phyloP scores from a whole-genome alignment of 2,329 filamentous ascomycete species.

The Plectosphaerella plurivora region DNA sequence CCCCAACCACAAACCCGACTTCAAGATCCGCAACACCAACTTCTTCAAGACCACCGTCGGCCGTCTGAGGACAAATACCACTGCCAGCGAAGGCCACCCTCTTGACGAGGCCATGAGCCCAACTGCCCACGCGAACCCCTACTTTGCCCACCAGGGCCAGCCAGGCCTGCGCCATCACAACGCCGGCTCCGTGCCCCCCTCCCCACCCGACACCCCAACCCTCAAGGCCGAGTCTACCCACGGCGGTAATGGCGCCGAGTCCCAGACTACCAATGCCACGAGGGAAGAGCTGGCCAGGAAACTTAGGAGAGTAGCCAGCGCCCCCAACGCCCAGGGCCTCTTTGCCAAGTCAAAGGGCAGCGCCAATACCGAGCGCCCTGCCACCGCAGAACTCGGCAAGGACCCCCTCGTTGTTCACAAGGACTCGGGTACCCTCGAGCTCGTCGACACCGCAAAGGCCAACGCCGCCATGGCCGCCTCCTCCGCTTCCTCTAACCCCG shows the following conservation, averaged over 20 bases:
- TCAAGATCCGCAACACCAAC: conserved; percentile 74
- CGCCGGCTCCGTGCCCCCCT: conserved; percentile 86
- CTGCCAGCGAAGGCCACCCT: conserved; percentile 87
- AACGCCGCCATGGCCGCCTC: conserved; percentile 20
- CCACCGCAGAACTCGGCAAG: conserved; percentile 82
- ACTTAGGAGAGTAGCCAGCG: conserved; percentile 88
- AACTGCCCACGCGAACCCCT: conserved; percentile 91
- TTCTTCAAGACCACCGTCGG: conserved; percentile 84
- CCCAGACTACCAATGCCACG: conserved; percentile 69
- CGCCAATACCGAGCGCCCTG: conserved; percentile 58
- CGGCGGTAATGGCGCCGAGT: conserved; percentile 57
- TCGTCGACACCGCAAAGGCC: conserved; percentile 36
- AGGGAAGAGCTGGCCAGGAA: conserved; percentile 95
- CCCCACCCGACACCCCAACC: conserved; percentile 83
- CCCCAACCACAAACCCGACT: conserved; percentile 28
- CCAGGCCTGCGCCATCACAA: conserved; percentile 93
- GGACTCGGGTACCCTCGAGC: conserved; percentile 40
- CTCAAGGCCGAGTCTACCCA: conserved; percentile 68
- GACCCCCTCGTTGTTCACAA: conserved; percentile 65
- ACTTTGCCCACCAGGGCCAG: conserved; percentile 94
- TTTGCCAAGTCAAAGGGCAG: conserved; percentile 60
- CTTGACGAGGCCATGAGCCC: conserved; percentile 87
- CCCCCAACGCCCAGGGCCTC: conserved; percentile 91
- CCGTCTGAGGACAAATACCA: conserved; percentile 83
- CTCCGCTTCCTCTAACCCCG: conserved; percentile 21